These are phyloP conservation scores for Ophiostoma ips DNA, from an alignment of 2,329 filamentous ascomycete species.

Conservation along the genomic window DNA sequence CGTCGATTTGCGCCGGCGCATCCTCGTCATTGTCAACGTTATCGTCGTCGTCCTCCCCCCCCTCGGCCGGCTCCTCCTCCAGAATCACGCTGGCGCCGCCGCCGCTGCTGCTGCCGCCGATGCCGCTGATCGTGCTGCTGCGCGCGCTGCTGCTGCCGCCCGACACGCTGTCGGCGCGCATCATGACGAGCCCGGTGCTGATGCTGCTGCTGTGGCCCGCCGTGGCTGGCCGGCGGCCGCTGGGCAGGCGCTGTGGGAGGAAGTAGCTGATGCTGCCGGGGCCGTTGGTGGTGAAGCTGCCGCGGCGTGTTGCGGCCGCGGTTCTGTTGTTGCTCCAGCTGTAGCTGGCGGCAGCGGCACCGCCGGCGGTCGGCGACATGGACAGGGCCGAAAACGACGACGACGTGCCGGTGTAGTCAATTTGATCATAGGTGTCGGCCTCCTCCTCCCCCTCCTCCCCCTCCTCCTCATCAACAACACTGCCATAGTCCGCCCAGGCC, in stretches of 20 bases:
- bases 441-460: too few species aligned
- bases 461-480: too few species aligned
- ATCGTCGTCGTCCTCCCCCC: neutral
- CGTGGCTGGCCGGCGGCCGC: conserved; percentile 1
- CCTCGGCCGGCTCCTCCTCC: neutral
- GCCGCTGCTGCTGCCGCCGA: too few species aligned
- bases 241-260: neutral
- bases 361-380: conserved; percentile 4
- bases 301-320: too few species aligned
- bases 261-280: neutral
- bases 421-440: neutral
- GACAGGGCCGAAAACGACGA: neutral
- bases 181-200: too few species aligned
- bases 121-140: neutral
- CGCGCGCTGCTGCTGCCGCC: conserved; percentile 8
- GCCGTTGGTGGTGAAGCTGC: too few species aligned
- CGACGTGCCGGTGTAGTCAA: too few species aligned
- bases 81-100: neutral
- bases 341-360: conserved; percentile 4
- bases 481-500: conserved; percentile 1
- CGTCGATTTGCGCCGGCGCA: conserved; percentile 3
- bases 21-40: neutral
- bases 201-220: neutral
- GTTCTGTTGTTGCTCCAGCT: conserved; percentile 5
- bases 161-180: conserved; percentile 16